These are phyloP conservation scores for Neurospora sp. DNA, from an alignment of 2,329 filamentous ascomycete genomes.

Conservation along the genomic window DNA sequence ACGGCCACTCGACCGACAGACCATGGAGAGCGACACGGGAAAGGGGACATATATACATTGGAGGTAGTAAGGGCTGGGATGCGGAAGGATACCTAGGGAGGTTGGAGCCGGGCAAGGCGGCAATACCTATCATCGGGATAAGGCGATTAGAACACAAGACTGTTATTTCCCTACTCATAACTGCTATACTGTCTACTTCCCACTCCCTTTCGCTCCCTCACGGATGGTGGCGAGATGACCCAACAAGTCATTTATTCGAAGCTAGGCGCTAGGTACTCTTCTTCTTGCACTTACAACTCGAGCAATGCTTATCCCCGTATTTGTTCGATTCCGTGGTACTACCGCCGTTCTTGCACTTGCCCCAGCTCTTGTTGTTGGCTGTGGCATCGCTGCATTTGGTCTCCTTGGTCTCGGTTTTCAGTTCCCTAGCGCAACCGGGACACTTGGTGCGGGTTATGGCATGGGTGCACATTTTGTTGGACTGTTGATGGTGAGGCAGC, in stretches of 20 bases:
- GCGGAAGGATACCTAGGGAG: not conserved
- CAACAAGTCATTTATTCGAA: too few species aligned
- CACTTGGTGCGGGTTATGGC: not conserved
- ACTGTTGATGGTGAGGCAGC: not conserved
- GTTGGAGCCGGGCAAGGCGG: too few species aligned
- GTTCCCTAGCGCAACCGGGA: not conserved
- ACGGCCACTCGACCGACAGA: not conserved
- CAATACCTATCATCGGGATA: not conserved
- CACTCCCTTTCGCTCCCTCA: not conserved
- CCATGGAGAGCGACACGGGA: not conserved
- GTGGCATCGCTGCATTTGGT: not conserved
- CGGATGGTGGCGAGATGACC: too few species aligned
- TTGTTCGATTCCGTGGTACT: not conserved
- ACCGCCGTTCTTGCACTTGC: not conserved
- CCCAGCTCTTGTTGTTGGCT: not conserved
- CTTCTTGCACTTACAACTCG: not conserved
- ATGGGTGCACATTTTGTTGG: not conserved
- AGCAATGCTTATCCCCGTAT: not conserved
- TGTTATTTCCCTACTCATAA: not conserved
- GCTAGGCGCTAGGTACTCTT: too few species aligned
- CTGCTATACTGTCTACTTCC: not conserved
- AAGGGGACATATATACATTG: not conserved
- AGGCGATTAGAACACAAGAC: not conserved
- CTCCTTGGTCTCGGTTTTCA: not conserved
- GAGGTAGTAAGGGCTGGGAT: not conserved